phyloP scores from a whole-genome alignment of 805 yeast genomes.

The Candida caryicola region DNA sequence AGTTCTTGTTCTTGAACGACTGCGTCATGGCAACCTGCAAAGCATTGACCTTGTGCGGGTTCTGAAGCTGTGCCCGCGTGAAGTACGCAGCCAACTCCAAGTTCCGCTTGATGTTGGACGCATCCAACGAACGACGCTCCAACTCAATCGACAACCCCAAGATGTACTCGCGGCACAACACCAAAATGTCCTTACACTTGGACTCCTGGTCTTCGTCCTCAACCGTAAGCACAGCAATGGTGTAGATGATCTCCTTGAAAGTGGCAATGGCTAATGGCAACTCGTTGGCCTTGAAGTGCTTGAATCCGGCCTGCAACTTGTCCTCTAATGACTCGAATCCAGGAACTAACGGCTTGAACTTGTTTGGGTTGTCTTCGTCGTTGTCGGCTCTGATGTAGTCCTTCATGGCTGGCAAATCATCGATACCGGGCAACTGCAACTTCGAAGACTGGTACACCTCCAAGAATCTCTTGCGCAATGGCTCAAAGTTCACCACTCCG shows the following conservation, averaged over 20 bases:
- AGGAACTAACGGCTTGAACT: conserved; percentile 63
- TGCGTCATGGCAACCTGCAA: conserved; percentile 94
- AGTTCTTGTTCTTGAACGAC: conserved; percentile 85
- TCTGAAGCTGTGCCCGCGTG: conserved; percentile 77
- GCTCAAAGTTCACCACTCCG: conserved; percentile 84
- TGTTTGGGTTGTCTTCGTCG: conserved; percentile 50
- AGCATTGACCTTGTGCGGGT: conserved; percentile 82
- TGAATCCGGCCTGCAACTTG: conserved; percentile 70
- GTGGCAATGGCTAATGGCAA: conserved; percentile 74
- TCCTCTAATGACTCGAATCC: conserved; percentile 67
- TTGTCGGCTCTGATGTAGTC: conserved; percentile 66
- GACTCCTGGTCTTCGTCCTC: conserved; percentile 70
- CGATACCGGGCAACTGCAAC: conserved; percentile 69
- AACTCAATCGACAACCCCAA: conserved; percentile 89
- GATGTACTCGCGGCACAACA: conserved; percentile 83
- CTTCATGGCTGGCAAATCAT: conserved; percentile 67
- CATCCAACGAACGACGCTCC: conserved; percentile 76
- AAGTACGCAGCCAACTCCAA: conserved; percentile 95
- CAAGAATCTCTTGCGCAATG: conserved; percentile 76
- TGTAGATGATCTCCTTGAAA: conserved; percentile 79
- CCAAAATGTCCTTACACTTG: conserved; percentile 67
- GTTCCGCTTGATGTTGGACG: conserved; percentile 74
- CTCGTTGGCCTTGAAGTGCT: conserved; percentile 77
- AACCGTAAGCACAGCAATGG: conserved; percentile 69
- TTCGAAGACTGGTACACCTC: conserved; percentile 82